phyloP scores from a whole-genome alignment of 805 yeast species.

The Starmerella potacharoeniae region DNA sequence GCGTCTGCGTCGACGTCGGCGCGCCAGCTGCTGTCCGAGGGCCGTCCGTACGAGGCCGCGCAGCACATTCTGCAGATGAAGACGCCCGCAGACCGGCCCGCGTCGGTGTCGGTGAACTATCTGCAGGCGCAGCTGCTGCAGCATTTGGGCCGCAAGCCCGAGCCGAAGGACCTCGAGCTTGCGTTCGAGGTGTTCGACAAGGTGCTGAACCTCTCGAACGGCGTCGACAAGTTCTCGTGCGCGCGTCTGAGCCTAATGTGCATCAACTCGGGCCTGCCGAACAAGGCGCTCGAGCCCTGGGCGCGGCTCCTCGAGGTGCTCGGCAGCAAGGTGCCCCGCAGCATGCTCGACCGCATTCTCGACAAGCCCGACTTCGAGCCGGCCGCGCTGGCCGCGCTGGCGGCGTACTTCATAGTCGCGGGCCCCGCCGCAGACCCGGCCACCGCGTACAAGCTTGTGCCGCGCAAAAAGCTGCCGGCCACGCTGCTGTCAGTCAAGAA shows the following conservation, averaged over 20 bases:
- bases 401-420: slow-evolving; percentile 24
- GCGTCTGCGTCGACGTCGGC: not conserved
- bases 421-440: slow-evolving; percentile 22
- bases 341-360: slow-evolving; percentile 12
- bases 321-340: slow-evolving; percentile 7
- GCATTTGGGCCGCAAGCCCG: slow-evolving; percentile 2
- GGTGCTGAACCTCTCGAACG: slow-evolving; percentile 1
- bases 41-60: not conserved
- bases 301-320: slow-evolving; percentile 27
- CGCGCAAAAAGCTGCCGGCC: slow-evolving; percentile 23
- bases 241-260: slow-evolving; percentile 22
- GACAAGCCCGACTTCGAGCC: slow-evolving; percentile 21
- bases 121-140: slow-evolving; percentile 10
- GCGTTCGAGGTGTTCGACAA: slow-evolving; percentile 14
- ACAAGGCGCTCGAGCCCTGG: slow-evolving; percentile 27
- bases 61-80: slow-evolving; percentile 7
- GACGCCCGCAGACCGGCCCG: not conserved
- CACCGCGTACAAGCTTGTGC: slow-evolving; percentile 25
- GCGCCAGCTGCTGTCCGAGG: slow-evolving; percentile 1
- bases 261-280: slow-evolving; percentile 20
- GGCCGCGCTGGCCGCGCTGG: slow-evolving; percentile 28
- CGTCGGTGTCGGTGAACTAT: not conserved
- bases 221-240: slow-evolving; percentile 14
- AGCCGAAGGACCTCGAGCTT: slow-evolving; percentile 6
- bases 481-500: slow-evolving; percentile 5